Evolutionary conservation across 139 green algal species (phyloP), one percentile per base, ranked within the genome.

Genomic region (Raphidocelis subcapitata): DNA sequence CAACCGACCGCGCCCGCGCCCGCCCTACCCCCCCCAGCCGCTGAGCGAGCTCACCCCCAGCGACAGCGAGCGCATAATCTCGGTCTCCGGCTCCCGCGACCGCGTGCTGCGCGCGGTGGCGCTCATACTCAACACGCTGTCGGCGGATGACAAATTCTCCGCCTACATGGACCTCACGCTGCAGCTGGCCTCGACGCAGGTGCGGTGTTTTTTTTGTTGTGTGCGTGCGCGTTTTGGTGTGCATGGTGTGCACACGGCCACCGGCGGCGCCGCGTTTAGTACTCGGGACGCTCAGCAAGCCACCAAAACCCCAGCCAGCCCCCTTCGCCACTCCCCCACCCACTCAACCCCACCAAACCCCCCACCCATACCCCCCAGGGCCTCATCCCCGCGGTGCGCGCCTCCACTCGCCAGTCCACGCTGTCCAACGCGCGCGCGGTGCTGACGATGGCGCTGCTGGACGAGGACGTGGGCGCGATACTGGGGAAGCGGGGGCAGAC

Each of bases 91-190:
- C 4, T 71, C 79, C 1, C 47, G 84, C 23, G 84, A 87, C 59
- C 79, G 84, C 66, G 84, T 89, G 56, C 81, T 89, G 62, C 76
- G 84, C 37, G 84, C 81, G 26, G 74, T 87, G 4, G 84, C 84
- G 10, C 81, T 89, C 36, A 78, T 89, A 16, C 81, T 89, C 47
- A 89, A 89, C 81, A 87, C 84, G 66, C 68, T 87, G 64, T 87
- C 82, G 47, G 73, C 81, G 74, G 78, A 85, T 49, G 76, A 84
- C 72, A 74, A 82, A 28, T 87, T 85, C 59, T 55, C 69, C 4
- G 65, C 69, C 5, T 89, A 89, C 79, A 87, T 89, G 84, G 84
- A 89, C 60, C 82, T 81, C 5, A 89, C 84, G 20, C 76, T 89
- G 73, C 84, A 89, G 79, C 79, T 89, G 65, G 84, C 84, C 26